Evolutionary conservation across 1,284 basidiomycete genomes (phyloP).

Genomic region (Cystobasidium pallidum): DNA sequence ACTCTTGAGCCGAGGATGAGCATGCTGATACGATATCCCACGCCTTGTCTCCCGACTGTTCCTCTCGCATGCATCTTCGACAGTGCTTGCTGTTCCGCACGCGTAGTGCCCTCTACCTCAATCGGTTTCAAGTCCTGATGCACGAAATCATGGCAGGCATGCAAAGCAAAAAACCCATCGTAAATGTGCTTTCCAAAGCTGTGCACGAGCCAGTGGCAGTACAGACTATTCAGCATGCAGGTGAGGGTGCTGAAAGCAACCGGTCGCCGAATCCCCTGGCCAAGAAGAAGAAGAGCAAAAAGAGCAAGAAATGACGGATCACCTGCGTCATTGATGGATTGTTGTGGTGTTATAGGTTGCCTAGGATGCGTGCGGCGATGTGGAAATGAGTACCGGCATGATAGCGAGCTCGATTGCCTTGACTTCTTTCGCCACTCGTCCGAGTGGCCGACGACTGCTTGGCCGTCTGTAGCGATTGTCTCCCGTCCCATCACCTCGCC

Average conservation of each 20-base stretch:
- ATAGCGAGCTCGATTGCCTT: conserved; percentile 4
- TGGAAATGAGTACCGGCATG: too few species aligned
- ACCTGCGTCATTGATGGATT: too few species aligned
- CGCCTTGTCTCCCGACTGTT: too few species aligned
- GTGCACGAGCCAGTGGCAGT: background rate
- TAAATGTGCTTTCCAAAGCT: background rate
- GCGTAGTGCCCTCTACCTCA: conserved; percentile 85
- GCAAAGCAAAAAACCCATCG: conserved; percentile 57
- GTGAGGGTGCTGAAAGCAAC: too few species aligned
- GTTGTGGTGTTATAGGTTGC: too few species aligned
- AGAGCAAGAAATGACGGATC: background rate
- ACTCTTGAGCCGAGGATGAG: background rate
- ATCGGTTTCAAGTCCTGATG: conserved; percentile 90
- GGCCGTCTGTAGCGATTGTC: background rate
- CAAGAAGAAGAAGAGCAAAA: conserved; percentile 17
- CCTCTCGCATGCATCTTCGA: background rate
- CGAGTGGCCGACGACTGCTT: background rate
- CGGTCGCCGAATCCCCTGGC: background rate
- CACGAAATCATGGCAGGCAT: conserved; percentile 78
- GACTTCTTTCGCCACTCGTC: background rate
- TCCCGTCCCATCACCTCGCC: background rate
- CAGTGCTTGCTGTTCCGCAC: conserved; percentile 95
- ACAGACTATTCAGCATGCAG: background rate
- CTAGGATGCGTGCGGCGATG: too few species aligned
- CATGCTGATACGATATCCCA: too few species aligned